Evolutionary conservation across 228 moss, liverwort and hornwort genomes (phyloP).

Genomic region (Sphagnum magellanicum): DNA sequence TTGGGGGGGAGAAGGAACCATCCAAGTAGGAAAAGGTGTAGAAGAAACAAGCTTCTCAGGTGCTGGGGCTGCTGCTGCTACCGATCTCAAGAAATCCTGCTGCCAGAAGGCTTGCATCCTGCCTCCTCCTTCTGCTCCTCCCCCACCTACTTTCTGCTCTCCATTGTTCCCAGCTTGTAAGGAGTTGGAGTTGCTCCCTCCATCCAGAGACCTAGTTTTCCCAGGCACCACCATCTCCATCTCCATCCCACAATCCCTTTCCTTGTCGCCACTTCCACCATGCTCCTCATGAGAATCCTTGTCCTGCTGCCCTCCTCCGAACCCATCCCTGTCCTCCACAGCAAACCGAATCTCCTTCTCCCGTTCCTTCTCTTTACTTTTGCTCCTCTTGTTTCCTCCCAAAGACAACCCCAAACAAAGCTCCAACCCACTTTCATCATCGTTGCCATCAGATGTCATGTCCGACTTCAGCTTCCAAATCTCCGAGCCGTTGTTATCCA

Average conservation of each 20-base stretch:
- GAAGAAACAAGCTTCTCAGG: slow-evolving; percentile 12
- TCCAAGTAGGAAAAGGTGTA: slow-evolving; percentile 9
- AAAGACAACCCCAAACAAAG: slow-evolving; percentile 65
- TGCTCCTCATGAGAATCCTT: slow-evolving; percentile 4
- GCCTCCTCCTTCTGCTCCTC: background rate
- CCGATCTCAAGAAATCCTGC: slow-evolving; percentile 30
- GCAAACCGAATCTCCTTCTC: slow-evolving; percentile 17
- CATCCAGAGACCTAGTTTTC: slow-evolving; percentile 16
- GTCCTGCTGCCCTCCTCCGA: slow-evolving; percentile 21
- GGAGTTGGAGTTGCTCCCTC: slow-evolving; percentile 1
- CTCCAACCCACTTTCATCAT: slow-evolving; percentile 73
- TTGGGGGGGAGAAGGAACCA: slow-evolving; percentile 11
- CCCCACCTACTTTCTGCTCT: slow-evolving; percentile 13
- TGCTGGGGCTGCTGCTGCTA: slow-evolving; percentile 14
- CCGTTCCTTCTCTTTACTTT: slow-evolving; percentile 39
- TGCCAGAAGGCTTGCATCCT: slow-evolving; percentile 66
- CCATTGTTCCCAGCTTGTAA: slow-evolving; percentile 15
- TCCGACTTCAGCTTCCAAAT: slow-evolving; percentile 21
- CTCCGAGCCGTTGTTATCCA: slow-evolving; percentile 14
- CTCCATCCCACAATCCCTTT: slow-evolving; percentile 10
- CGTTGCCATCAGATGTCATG: no score
- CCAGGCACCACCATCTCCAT: slow-evolving; percentile 5
- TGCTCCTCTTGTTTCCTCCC: slow-evolving; percentile 47
- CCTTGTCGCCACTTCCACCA: slow-evolving; percentile 8
- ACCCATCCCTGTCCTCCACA: slow-evolving; percentile 23